phyloP scores from a whole-genome alignment of 148 eudicot genomes.

The Dysphania ambrosioides region DNA sequence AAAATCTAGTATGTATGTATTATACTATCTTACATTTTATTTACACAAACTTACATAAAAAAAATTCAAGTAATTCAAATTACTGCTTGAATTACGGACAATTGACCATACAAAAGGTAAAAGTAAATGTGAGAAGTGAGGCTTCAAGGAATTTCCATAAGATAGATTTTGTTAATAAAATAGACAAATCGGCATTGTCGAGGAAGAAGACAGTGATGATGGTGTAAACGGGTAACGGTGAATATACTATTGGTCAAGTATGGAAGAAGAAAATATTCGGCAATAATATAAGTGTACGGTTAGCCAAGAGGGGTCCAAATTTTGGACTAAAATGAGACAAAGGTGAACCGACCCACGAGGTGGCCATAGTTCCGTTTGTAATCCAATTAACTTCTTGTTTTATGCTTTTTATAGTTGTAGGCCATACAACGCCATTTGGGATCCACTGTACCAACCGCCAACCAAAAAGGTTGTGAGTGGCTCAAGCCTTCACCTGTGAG shows the following conservation, averaged over 20 bases:
- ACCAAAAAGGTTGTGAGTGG: background rate
- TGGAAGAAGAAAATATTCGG: background rate
- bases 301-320: background rate
- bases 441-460: background rate
- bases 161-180: too few species aligned
- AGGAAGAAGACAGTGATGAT: background rate
- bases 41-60: too few species aligned
- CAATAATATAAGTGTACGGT: background rate
- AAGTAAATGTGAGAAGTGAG: too few species aligned
- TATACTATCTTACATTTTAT: too few species aligned
- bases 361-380: background rate
- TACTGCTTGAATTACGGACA: too few species aligned
- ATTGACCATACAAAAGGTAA: too few species aligned
- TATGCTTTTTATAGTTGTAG: constrained; percentile 19
- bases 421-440: background rate
- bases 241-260: background rate
- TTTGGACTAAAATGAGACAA: constrained; percentile 9
- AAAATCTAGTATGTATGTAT: background rate
- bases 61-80: too few species aligned
- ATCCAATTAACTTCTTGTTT: constrained; percentile 13
- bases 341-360: constrained; percentile 12
- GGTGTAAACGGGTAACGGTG: background rate
- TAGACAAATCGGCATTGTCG: background rate
- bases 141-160: too few species aligned
- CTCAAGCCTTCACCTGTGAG: too few species aligned